Conservation (phyloP, 345 rosid species). For the Turnera subulata region DNA sequence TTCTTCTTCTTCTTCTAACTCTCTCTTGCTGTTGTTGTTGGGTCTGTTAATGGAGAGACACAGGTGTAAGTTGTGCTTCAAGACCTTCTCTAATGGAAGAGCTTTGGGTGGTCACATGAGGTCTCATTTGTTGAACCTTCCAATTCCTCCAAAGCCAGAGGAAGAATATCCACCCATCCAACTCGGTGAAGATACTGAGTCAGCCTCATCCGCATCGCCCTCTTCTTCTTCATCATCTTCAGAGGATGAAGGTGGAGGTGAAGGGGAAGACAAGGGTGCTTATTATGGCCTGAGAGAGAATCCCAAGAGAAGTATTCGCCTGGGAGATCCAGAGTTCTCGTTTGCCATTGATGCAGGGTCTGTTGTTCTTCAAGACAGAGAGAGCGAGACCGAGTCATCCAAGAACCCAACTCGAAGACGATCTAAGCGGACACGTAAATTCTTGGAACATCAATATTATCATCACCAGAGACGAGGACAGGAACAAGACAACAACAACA, state of each 20-base stretch:
- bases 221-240: slow-evolving; percentile 22
- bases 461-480: slow-evolving; percentile 21
- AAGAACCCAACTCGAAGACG: slow-evolving; percentile 59
- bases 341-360: slow-evolving; percentile 44
- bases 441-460: slow-evolving; percentile 19
- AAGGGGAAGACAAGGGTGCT: slow-evolving; percentile 25
- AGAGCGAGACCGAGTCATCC: slow-evolving; percentile 78
- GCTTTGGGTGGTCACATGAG: slow-evolving; percentile 85
- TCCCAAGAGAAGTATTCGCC: slow-evolving; percentile 45
- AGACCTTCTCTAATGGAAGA: slow-evolving; percentile 62
- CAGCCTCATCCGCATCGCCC: slow-evolving; percentile 38
- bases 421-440: slow-evolving; percentile 51
- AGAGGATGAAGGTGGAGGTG: slow-evolving; percentile 43
- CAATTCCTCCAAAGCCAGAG: slow-evolving; percentile 33
- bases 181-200: slow-evolving; percentile 37
- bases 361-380: slow-evolving; percentile 57
- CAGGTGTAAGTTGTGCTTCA: slow-evolving; percentile 68
- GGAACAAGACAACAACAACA: slow-evolving; percentile 19
- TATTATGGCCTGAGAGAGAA: slow-evolving; percentile 50
- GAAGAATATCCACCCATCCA: slow-evolving; percentile 28
- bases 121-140: slow-evolving; percentile 66
- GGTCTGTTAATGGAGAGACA: slow-evolving; percentile 53
- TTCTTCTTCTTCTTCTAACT: slow-evolving; percentile 7
- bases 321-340: slow-evolving; percentile 64
- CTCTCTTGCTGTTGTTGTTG: slow-evolving; percentile 9